These are phyloP conservation scores for Xylaria nigripes DNA, from an alignment of 495 filamentous ascomycete species.

Conservation along the genomic window DNA sequence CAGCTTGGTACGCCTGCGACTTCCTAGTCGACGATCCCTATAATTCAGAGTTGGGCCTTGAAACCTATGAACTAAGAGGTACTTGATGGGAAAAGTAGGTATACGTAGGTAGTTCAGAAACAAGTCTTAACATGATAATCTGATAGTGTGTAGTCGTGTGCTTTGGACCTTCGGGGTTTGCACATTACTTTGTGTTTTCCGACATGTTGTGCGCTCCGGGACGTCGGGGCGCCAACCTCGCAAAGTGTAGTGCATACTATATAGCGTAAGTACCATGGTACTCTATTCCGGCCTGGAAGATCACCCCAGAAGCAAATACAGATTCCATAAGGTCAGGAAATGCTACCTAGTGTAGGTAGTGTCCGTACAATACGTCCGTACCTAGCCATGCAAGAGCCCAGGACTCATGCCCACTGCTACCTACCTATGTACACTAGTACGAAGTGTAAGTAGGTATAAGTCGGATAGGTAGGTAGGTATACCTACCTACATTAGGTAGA, in stretches of 20 bases:
- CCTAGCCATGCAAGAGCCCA: conserved; percentile 23
- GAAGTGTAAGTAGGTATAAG: neutral
- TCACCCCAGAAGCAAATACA: conserved; percentile 7
- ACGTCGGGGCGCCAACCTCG: neutral
- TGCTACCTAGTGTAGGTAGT: too few relatives aligned
- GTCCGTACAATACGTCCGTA: too few relatives aligned
- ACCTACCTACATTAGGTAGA: too few relatives aligned
- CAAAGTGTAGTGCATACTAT: neutral
- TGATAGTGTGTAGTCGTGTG: neutral
- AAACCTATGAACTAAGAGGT: neutral
- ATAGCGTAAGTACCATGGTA: neutral
- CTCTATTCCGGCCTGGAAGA: neutral
- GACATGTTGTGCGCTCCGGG: neutral
- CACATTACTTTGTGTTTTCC: neutral
- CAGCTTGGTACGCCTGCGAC: neutral
- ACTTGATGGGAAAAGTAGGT: too few relatives aligned
- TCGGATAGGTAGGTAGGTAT: too few relatives aligned
- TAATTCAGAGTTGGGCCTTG: neutral
- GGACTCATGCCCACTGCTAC: conserved; percentile 17
- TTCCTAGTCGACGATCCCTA: neutral
- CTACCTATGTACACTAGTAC: neutral
- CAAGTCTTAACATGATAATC: too few relatives aligned
- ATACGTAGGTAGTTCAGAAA: too few relatives aligned
- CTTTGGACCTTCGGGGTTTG: neutral
- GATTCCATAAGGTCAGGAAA: conserved; percentile 3